Evolutionary conservation across 2,329 filamentous ascomycete species (phyloP), one percentile per base, ranked within the genome.

Genomic region (Fusarium lyarnte): DNA sequence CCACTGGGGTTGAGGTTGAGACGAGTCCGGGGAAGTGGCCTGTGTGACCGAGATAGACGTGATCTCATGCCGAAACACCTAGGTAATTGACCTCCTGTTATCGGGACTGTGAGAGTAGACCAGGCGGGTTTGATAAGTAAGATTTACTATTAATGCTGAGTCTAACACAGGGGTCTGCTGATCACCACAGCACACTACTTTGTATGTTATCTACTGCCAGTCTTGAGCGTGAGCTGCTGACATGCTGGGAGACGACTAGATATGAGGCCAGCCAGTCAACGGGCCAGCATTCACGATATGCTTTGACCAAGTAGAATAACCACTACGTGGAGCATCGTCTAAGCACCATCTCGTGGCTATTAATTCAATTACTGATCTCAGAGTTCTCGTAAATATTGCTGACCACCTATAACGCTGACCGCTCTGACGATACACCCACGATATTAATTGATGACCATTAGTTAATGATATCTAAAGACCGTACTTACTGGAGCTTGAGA

Each of bases 191-290:
- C 42, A 54, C 54, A 49, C 62, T 36, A 38, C n/a, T 35, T 35
- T 27, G 49, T 21, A 35, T 59, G 23, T 42, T 49, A 42, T 49
- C 49, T 31, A 27, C 31, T 23, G 14, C 43, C 54, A 52, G 31
- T n/a, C 31, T 42, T 57, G 14, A 25, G 55, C 47, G 46, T 65
- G 55, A 71, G 62, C 70, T 71, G 70, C 70, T 73, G 70, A 73
- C 63, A 62, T 53, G 13, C 12, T 46, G 21, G 33, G n/a, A 52
- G 42, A 25, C 31, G 46, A 58, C 27, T 42, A 31, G 27, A 51
- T 17, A 58, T 42, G 49, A 49, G 45, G 42, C 42, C 39, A 59
- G 62, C 33, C 27, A 53, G 41, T 29, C 42, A 59, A 63, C 36
- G 14, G 29, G 46, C 46, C 57, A 52, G 59, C 31, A 33, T 29